phyloP scores from a whole-genome alignment of 176 grass and related monocot genomes.

The Miscanthus lutarioriparius region DNA sequence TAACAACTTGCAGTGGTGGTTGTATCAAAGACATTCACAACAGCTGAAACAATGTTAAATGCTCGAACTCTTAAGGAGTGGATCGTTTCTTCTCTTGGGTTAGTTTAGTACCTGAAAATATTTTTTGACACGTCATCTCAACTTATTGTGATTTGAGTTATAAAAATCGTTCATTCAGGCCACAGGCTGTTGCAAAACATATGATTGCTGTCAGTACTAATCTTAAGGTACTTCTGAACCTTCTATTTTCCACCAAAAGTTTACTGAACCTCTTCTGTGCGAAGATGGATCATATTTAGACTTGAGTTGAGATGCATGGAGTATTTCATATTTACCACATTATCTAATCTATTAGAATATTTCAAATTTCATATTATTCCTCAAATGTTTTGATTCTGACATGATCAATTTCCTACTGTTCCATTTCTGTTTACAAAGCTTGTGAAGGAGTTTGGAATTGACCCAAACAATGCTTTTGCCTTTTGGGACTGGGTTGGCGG shows the following conservation, averaged over 20 bases:
- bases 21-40: conserved; percentile 99
- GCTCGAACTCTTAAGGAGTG: conserved; percentile 96
- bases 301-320: neutral
- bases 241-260: neutral
- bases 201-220: conserved; percentile 99
- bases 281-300: neutral
- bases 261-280: neutral
- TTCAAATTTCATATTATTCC: neutral
- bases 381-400: neutral
- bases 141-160: conserved; percentile 37
- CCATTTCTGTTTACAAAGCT: conserved; percentile 60
- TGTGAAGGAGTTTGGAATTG: conserved; percentile 91
- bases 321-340: neutral
- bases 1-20: conserved; percentile 75
- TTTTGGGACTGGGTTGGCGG: conserved; percentile 99
- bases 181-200: conserved; percentile 88
- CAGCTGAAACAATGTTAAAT: conserved; percentile 98
- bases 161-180: conserved; percentile 46
- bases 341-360: neutral
- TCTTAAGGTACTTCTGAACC: conserved; percentile 57
- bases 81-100: conserved; percentile 92
- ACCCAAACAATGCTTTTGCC: conserved; percentile 94
- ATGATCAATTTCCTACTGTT: conserved; percentile 11
- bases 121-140: neutral
- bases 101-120: conserved; percentile 41